Conservation (phyloP, 129 eudicot genomes). For the Dittrichia graveolens region DNA sequence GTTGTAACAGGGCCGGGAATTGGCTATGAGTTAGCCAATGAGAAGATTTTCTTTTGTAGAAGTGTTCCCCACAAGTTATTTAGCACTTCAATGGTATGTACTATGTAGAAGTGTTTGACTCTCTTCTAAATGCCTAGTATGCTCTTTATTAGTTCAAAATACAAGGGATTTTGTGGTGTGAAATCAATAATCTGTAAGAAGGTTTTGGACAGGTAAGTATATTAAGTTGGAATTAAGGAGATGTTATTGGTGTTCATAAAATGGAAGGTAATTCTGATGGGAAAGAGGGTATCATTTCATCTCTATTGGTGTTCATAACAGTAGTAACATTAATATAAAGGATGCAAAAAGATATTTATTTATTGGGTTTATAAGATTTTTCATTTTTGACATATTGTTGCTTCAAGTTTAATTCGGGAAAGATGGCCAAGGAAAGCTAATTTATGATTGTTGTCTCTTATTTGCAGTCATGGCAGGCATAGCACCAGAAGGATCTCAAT, state of each 20-base stretch:
- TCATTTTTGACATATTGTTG: background rate
- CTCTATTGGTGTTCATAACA: background rate
- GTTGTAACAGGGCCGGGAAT: background rate
- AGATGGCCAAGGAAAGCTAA: background rate
- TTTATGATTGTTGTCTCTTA: background rate
- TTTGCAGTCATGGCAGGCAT: conserved; percentile 71
- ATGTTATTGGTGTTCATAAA: background rate
- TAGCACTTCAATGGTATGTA: background rate
- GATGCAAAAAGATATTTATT: background rate
- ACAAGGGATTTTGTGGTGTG: background rate
- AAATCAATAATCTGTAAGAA: background rate
- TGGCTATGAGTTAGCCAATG: background rate
- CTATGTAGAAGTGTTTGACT: background rate
- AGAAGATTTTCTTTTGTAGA: background rate
- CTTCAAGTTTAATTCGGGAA: background rate
- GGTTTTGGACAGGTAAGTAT: background rate
- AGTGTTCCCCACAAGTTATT: background rate
- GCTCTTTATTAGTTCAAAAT: background rate
- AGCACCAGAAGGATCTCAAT: conserved; percentile 76
- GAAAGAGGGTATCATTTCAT: background rate
- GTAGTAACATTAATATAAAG: background rate
- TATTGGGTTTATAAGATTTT: too few species aligned
- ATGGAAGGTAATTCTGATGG: background rate
- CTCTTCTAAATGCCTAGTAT: background rate
- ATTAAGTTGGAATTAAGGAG: background rate